Evolutionary conservation across 148 eudicot species (phyloP).

Genomic region (Rhododendron mucronatum): DNA sequence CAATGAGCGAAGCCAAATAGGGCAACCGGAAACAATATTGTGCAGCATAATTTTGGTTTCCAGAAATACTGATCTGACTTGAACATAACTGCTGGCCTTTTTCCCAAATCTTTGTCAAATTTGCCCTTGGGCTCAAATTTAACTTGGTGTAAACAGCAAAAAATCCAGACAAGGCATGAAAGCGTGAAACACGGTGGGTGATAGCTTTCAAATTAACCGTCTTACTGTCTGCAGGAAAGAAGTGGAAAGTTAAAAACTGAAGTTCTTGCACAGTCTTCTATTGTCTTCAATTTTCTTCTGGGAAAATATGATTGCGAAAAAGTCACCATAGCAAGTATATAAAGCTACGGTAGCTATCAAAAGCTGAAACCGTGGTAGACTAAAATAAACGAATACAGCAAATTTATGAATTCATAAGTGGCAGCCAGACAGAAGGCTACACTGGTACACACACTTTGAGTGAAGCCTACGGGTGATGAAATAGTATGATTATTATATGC

Average conservation of each 20-base stretch:
- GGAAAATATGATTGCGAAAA: too few species aligned
- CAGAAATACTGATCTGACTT: conserved; percentile 19
- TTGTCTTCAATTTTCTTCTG: not conserved
- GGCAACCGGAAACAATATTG: conserved; percentile 64
- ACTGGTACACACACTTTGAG: not conserved
- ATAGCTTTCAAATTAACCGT: conserved; percentile 13
- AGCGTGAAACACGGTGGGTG: conserved; percentile 30
- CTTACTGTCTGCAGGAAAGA: conserved; percentile 33
- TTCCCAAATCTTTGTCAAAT: conserved; percentile 54
- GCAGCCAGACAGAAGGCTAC: not conserved
- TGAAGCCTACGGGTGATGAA: not conserved
- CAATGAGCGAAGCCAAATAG: conserved; percentile 56
- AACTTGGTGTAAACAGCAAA: conserved; percentile 59
- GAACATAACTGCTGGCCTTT: conserved; percentile 51
- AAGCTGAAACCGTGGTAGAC: not conserved
- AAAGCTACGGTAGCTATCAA: not conserved
- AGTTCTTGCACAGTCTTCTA: not conserved
- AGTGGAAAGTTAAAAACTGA: conserved; percentile 6
- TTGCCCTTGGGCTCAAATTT: conserved; percentile 47
- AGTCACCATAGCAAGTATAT: not conserved
- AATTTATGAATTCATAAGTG: not conserved
- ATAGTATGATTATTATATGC: not conserved
- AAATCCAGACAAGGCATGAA: conserved; percentile 84
- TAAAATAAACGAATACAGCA: not conserved
- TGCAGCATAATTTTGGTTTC: conserved; percentile 20